Conservation (phyloP, 2,329 filamentous ascomycete species). For the Apiospora hydei region DNA sequence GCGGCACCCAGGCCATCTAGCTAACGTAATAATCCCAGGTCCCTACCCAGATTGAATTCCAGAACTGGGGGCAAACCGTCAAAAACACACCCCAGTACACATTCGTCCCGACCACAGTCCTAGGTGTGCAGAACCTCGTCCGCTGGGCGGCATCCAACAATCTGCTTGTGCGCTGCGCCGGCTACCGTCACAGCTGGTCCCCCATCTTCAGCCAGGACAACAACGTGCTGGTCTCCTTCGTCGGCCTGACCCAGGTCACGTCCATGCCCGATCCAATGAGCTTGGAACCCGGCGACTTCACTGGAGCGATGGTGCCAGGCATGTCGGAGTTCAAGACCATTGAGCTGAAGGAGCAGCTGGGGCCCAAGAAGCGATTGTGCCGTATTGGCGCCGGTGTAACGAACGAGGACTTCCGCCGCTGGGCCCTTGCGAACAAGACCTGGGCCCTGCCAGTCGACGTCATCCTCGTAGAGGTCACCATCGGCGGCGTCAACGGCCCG, state of each 20-base stretch:
- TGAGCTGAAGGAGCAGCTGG: slow-evolving; percentile 40
- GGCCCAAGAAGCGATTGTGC: slow-evolving; percentile 44
- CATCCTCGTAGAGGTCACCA: slow-evolving; percentile 56
- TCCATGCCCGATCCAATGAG: slow-evolving; percentile 47
- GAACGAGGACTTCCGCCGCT: slow-evolving; percentile 54
- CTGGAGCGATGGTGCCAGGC: slow-evolving; percentile 32
- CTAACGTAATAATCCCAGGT: not conserved
- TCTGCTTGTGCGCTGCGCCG: slow-evolving; percentile 49
- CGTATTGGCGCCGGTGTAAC: slow-evolving; percentile 53
- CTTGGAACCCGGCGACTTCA: slow-evolving; percentile 35
- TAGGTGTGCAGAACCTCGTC: slow-evolving; percentile 50
- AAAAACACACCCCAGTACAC: slow-evolving; percentile 48
- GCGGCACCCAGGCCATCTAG: not conserved
- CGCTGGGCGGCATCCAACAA: slow-evolving; percentile 44
- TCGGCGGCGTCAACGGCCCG: slow-evolving; percentile 52
- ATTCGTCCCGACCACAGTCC: slow-evolving; percentile 49
- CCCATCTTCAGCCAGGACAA: slow-evolving; percentile 49
- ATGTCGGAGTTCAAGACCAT: slow-evolving; percentile 48
- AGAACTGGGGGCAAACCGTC: slow-evolving; percentile 51
- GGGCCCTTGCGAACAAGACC: slow-evolving; percentile 49
- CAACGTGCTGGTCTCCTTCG: slow-evolving; percentile 51
- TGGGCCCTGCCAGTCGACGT: slow-evolving; percentile 54
- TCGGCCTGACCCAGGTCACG: slow-evolving; percentile 47
- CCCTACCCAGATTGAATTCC: slow-evolving; percentile 35
- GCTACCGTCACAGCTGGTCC: slow-evolving; percentile 54